Percentiles rank a stretch among this genome's conserved stretches.
These are phyloP conservation scores for Dioszegia aurantiaca DNA, from an alignment of 768 basidiomycete species.

Conservation along the genomic window DNA sequence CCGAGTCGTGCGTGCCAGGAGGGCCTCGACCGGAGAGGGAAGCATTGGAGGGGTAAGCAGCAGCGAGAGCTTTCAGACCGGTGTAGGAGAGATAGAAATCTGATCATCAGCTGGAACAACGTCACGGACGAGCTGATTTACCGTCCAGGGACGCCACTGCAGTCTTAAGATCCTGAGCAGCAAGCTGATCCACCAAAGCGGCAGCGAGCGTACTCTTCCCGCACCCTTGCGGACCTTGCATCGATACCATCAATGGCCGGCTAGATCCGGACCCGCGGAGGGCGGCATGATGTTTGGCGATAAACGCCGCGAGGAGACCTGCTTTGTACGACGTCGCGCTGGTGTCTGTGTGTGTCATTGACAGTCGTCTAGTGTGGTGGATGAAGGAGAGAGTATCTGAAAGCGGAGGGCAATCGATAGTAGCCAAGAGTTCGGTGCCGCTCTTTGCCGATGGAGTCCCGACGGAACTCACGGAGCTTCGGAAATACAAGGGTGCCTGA, in stretches of 20 bases:
- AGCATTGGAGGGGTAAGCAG: slow-evolving; percentile 59
- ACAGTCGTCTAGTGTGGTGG: no score
- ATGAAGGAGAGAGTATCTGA: no score
- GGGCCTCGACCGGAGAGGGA: slow-evolving; percentile 78
- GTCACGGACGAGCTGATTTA: not conserved
- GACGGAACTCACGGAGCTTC: no score
- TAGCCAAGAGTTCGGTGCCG: no score
- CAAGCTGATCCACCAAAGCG: slow-evolving; percentile 57
- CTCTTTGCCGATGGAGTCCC: no score
- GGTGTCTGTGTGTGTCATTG: not conserved
- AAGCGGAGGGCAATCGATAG: no score
- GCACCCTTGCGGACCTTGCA: slow-evolving; percentile 85
- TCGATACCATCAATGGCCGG: slow-evolving; percentile 71
- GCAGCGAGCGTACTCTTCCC: slow-evolving; percentile 78
- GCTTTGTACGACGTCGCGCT: slow-evolving; percentile 11
- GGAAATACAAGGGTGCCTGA: no score
- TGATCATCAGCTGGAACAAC: slow-evolving; percentile 53
- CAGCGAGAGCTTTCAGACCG: slow-evolving; percentile 60
- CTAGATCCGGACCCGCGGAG: not conserved
- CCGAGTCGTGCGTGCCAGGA: slow-evolving; percentile 13
- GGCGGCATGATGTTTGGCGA: not conserved
- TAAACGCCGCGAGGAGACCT: slow-evolving; percentile 10
- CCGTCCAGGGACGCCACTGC: slow-evolving; percentile 49
- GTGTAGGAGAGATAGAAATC: slow-evolving; percentile 76
- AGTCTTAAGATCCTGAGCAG: slow-evolving; percentile 22